These are phyloP conservation scores for Leptodermis oblonga DNA, from an alignment of 257 asterid genomes.

Conservation along the genomic window DNA sequence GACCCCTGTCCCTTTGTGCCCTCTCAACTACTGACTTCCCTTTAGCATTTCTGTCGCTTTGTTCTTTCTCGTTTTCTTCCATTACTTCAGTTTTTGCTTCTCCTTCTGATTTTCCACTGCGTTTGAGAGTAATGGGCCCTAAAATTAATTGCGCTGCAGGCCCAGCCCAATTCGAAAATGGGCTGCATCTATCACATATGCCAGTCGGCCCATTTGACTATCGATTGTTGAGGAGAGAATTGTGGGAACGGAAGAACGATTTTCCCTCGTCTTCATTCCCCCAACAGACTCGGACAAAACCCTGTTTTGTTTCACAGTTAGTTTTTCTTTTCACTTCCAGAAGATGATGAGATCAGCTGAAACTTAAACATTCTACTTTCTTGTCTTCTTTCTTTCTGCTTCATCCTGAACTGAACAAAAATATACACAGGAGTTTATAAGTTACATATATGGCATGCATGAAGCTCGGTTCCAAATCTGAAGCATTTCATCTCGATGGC, in stretches of 20 bases:
- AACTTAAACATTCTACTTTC: background rate
- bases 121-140: no score
- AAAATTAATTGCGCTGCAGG: no score
- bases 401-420: background rate
- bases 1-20: slow-evolving; percentile 10
- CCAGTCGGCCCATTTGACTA: background rate
- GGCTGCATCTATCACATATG: background rate
- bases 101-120: no score
- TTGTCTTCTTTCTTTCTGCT: background rate
- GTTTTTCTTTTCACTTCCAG: no score
- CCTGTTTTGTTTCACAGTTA: slow-evolving; percentile 6
- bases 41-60: slow-evolving; percentile 43
- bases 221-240: slow-evolving; percentile 11
- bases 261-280: slow-evolving; percentile 20
- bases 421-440: background rate
- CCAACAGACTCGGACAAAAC: slow-evolving; percentile 43
- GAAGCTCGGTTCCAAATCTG: slow-evolving; percentile 85
- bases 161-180: no score
- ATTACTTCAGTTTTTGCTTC: background rate
- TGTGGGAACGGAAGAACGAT: slow-evolving; percentile 26
- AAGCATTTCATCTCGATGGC: slow-evolving; percentile 71
- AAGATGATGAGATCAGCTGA: background rate
- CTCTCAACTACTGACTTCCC: slow-evolving; percentile 27
- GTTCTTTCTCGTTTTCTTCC: background rate
- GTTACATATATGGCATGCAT: slow-evolving; percentile 51